These are phyloP conservation scores for Hypoxylon fragiforme DNA, from an alignment of 495 filamentous ascomycete species.

Conservation along the genomic window DNA sequence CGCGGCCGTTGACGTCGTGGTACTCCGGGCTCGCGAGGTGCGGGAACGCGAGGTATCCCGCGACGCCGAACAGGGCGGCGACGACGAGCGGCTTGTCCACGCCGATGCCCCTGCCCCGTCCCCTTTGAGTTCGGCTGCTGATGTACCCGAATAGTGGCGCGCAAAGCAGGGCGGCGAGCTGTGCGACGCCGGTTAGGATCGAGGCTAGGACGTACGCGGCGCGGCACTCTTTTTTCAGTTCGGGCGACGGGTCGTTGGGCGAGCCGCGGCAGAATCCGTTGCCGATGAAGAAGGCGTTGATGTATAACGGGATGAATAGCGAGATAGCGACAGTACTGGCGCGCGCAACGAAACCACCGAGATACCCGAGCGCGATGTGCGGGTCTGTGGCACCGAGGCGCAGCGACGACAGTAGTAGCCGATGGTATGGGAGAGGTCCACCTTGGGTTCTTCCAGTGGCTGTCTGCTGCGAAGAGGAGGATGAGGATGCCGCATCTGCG, in stretches of 20 bases:
- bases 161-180: constrained; percentile 79
- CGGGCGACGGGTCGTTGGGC: constrained; percentile 59
- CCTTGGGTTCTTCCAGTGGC: neutral
- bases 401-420: constrained; percentile 65
- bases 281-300: constrained; percentile 86
- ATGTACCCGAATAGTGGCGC: constrained; percentile 86
- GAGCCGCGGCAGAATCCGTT: constrained; percentile 74
- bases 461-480: constrained; percentile 1
- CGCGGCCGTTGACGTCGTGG: constrained; percentile 56
- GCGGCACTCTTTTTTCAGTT: constrained; percentile 78
- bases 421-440: constrained; percentile 48
- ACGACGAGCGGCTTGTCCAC: constrained; percentile 75
- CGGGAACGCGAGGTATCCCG: constrained; percentile 76
- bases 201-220: constrained; percentile 84
- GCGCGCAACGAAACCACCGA: constrained; percentile 93
- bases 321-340: constrained; percentile 96
- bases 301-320: constrained; percentile 87
- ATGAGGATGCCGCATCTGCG: neutral
- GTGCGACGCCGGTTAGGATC: constrained; percentile 82
- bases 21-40: constrained; percentile 70
- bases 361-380: constrained; percentile 81
- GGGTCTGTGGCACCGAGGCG: constrained; percentile 72
- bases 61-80: constrained; percentile 69
- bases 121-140: constrained; percentile 52
- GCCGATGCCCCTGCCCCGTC: constrained; percentile 37